Conservation (phyloP, 2,329 filamentous ascomycete genomes). For the Alternaria panax region DNA sequence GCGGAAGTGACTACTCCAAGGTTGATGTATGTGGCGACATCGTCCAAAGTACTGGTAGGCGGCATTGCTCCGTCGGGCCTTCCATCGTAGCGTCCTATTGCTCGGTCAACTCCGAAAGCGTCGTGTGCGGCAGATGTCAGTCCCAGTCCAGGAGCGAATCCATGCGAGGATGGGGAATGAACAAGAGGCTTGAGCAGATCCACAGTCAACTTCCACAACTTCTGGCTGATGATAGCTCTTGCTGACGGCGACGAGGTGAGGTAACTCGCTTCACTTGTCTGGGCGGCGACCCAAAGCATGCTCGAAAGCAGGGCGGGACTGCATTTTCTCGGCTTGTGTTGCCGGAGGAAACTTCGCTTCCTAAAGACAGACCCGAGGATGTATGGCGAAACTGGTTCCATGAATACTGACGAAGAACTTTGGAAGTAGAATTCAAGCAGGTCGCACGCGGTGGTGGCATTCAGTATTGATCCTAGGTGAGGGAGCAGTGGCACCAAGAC, state of each 20-base stretch:
- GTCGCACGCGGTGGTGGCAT: slow-evolving; percentile 82
- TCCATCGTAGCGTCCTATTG: slow-evolving; percentile 59
- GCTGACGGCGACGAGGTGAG: slow-evolving; percentile 83
- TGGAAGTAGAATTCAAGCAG: slow-evolving; percentile 90
- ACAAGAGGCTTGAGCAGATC: slow-evolving; percentile 87
- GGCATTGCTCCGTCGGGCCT: slow-evolving; percentile 56
- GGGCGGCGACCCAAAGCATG: slow-evolving; percentile 94
- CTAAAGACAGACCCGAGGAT: slow-evolving; percentile 88
- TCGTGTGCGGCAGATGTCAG: slow-evolving; percentile 80
- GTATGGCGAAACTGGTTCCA: slow-evolving; percentile 89
- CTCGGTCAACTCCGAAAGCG: slow-evolving; percentile 76
- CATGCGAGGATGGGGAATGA: slow-evolving; percentile 70
- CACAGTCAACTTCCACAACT: slow-evolving; percentile 83
- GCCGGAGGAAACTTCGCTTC: slow-evolving; percentile 85
- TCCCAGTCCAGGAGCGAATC: slow-evolving; percentile 59
- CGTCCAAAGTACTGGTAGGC: slow-evolving; percentile 75
- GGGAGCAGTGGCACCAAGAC: slow-evolving; percentile 84
- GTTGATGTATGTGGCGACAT: slow-evolving; percentile 90
- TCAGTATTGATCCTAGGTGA: slow-evolving; percentile 80
- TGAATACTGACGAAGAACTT: slow-evolving; percentile 84
- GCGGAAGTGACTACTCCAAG: slow-evolving; percentile 89
- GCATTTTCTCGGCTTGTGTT: slow-evolving; percentile 79
- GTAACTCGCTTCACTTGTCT: slow-evolving; percentile 87
- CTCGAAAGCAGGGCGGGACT: slow-evolving; percentile 86
- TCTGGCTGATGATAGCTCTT: slow-evolving; percentile 83